These are phyloP conservation scores for Lotus japonicus DNA, from an alignment of 306 rosid genomes.

Conservation along the genomic window DNA sequence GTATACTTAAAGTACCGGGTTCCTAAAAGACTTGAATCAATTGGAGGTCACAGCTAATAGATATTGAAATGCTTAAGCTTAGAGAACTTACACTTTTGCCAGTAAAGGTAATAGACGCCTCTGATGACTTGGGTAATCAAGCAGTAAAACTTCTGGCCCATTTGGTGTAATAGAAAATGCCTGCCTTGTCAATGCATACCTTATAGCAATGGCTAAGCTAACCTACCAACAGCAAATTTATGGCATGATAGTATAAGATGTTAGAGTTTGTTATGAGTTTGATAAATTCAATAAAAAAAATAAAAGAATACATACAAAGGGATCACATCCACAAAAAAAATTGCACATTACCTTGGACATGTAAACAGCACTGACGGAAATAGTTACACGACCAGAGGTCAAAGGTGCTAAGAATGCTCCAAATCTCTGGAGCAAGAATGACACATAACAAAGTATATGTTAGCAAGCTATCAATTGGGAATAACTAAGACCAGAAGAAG, in stretches of 20 bases:
- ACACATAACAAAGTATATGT: constrained; percentile 8
- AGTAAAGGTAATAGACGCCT: constrained; percentile 81
- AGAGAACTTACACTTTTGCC: constrained; percentile 67
- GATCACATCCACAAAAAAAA: constrained; percentile 15
- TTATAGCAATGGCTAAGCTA: constrained; percentile 77
- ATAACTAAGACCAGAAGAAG: neutral
- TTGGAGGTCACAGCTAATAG: too few species aligned
- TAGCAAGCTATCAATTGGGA: neutral
- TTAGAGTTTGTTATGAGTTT: neutral
- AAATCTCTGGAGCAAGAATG: constrained; percentile 58
- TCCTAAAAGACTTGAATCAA: too few species aligned
- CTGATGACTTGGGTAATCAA: constrained; percentile 93
- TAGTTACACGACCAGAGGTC: constrained; percentile 83
- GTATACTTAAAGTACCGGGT: neutral
- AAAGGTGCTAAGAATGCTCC: constrained; percentile 90
- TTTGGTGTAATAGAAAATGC: constrained; percentile 76
- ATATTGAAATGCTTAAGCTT: neutral
- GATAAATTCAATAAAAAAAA: neutral
- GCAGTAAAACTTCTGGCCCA: constrained; percentile 75
- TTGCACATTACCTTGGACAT: constrained; percentile 54
- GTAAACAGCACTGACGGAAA: constrained; percentile 52
- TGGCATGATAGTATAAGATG: neutral
- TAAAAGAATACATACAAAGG: neutral
- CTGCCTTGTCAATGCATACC: constrained; percentile 80
- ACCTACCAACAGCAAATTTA: constrained; percentile 37